phyloP scores from a whole-genome alignment of 2,329 filamentous ascomycete species.

The Tolypocladium cylindrosporum region DNA sequence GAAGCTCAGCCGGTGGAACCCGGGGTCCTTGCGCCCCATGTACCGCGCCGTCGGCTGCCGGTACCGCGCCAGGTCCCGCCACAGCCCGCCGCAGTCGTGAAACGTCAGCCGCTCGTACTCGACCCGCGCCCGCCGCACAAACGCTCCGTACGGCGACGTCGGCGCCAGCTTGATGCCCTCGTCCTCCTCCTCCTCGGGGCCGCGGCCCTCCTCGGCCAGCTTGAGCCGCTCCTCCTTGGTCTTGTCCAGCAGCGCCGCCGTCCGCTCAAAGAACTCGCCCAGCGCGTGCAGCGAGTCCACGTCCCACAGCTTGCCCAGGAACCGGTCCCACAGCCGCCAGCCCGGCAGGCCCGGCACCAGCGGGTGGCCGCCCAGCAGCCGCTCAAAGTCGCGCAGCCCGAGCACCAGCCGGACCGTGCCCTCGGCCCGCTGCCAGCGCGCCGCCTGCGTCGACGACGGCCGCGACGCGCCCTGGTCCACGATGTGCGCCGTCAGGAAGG shows the following conservation, averaged over 20 bases:
- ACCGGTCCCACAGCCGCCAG: constrained; percentile 76
- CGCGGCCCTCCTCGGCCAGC: constrained; percentile 34
- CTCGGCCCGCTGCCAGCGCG: constrained; percentile 38
- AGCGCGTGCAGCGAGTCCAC: constrained; percentile 74
- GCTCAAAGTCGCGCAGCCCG: constrained; percentile 49
- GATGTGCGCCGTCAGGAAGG: constrained; percentile 66
- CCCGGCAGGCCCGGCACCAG: constrained; percentile 55
- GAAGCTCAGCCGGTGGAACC: too few relatives aligned
- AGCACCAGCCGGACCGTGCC: constrained; percentile 41
- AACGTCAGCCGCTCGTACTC: constrained; percentile 79
- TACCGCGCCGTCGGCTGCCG: too few relatives aligned
- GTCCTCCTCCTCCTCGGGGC: constrained; percentile 28
- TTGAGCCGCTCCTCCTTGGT: constrained; percentile 50
- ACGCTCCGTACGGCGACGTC: constrained; percentile 71
- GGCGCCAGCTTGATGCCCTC: constrained; percentile 51
- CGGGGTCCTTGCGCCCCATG: too few relatives aligned
- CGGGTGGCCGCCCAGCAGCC: constrained; percentile 40
- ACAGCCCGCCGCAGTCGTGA: constrained; percentile 65
- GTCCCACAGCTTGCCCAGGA: constrained; percentile 72
- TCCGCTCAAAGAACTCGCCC: constrained; percentile 61
- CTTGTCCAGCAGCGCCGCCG: constrained; percentile 48
- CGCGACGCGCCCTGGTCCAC: constrained; percentile 35
- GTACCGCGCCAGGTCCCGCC: constrained; percentile 43
- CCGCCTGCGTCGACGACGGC: constrained; percentile 12
- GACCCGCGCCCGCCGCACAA: constrained; percentile 64